Conservation (phyloP, 2,329 filamentous ascomycete species). For the Gremmenia infestans region DNA sequence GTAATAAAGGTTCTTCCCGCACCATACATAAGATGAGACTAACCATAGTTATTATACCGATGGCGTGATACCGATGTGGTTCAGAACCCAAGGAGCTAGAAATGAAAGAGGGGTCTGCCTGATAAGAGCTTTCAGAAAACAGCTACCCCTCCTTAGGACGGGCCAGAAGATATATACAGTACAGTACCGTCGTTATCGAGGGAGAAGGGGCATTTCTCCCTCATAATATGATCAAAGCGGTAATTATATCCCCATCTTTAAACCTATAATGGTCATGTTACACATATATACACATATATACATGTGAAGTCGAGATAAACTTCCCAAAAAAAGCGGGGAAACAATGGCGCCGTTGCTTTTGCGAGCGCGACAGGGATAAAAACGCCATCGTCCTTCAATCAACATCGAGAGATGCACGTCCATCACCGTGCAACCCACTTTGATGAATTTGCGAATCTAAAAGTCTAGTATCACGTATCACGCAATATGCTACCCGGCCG, state of each 20-base stretch:
- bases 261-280: neutral
- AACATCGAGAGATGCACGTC: constrained; percentile 1
- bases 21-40: neutral
- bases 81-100: neutral
- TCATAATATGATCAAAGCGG: neutral
- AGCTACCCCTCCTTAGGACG: too few species aligned
- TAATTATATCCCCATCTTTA: constrained; percentile 3
- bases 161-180: too few species aligned
- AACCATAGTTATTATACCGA: neutral
- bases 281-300: neutral
- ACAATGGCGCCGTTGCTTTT: neutral
- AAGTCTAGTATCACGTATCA: neutral
- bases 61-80: neutral
- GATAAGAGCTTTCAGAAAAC: too few species aligned
- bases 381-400: constrained; percentile 20
- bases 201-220: neutral
- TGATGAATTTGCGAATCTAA: neutral
- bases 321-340: neutral
- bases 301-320: neutral
- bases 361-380: constrained; percentile 10
- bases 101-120: neutral
- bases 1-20: neutral
- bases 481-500: neutral
- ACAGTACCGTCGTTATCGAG: too few species aligned
- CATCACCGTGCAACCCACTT: neutral